Evolutionary conservation across 345 rosid genomes (phyloP).

Genomic region (Euclidium syriacum): DNA sequence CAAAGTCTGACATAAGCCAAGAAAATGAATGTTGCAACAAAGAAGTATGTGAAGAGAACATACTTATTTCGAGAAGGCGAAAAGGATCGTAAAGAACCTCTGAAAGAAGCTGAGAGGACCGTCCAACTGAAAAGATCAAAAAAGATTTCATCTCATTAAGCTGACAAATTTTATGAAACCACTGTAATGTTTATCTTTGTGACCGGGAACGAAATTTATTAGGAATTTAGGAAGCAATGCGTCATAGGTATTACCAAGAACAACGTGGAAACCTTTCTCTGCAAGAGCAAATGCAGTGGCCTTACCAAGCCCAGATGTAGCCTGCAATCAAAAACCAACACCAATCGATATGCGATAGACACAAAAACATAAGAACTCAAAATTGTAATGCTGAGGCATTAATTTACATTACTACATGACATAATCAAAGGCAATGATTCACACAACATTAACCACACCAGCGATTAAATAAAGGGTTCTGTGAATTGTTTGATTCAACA

Average conservation of each 20-base stretch:
- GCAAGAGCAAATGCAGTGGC: conserved; percentile 70
- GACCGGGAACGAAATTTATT: background rate
- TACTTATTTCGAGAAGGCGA: background rate
- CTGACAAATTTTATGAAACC: background rate
- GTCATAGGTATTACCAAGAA: conserved; percentile 49
- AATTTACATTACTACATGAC: background rate
- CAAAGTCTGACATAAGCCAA: conserved; percentile 39
- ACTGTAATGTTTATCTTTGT: background rate
- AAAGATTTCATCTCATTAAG: background rate
- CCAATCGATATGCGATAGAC: background rate
- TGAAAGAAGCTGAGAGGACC: conserved; percentile 43
- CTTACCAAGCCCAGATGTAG: conserved; percentile 74
- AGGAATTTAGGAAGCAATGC: background rate
- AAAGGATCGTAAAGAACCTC: conserved; percentile 34
- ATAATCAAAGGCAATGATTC: background rate
- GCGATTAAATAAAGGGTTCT: background rate
- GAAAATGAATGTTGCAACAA: background rate
- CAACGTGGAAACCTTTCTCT: conserved; percentile 54
- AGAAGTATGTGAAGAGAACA: background rate
- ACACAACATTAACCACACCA: background rate
- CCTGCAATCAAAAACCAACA: conserved; percentile 34
- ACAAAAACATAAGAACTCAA: background rate
- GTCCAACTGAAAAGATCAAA: conserved; percentile 53
- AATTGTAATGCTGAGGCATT: background rate
- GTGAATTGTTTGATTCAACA: too few species aligned